phyloP scores from a whole-genome alignment of 1,139 yeast species.

The Debaryomyces robertsiae region DNA sequence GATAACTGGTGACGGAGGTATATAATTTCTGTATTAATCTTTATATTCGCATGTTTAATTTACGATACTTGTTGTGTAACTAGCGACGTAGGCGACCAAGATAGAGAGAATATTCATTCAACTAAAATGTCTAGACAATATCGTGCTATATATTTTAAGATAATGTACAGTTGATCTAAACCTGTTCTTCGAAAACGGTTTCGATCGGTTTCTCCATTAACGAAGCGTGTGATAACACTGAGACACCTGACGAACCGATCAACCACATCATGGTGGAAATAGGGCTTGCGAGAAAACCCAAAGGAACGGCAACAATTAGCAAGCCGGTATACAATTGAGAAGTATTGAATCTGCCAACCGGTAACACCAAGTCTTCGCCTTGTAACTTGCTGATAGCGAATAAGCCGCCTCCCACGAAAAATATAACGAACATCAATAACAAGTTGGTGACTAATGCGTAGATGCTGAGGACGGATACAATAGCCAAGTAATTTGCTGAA shows the following conservation, averaged over 20 bases:
- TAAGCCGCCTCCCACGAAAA: slow-evolving; percentile 68
- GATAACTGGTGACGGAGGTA: not conserved
- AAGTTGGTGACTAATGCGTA: slow-evolving; percentile 76
- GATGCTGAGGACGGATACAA: slow-evolving; percentile 64
- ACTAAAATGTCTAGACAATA: too few species aligned
- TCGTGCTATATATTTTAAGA: too few species aligned
- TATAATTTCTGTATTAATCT: slow-evolving; percentile 11
- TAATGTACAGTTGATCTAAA: slow-evolving; percentile 20
- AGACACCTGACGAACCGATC: slow-evolving; percentile 89
- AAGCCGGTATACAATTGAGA: slow-evolving; percentile 90
- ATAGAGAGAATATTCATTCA: not conserved
- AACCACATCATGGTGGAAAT: slow-evolving; percentile 94
- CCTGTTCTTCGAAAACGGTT: slow-evolving; percentile 92
- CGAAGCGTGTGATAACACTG: slow-evolving; percentile 88
- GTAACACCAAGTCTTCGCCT: slow-evolving; percentile 78
- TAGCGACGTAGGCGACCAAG: not conserved
- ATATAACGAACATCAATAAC: slow-evolving; percentile 78
- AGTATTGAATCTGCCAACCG: slow-evolving; percentile 69
- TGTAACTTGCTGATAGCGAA: slow-evolving; percentile 75
- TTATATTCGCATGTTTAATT: slow-evolving; percentile 25
- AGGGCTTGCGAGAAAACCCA: slow-evolving; percentile 92
- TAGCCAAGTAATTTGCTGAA: slow-evolving; percentile 80
- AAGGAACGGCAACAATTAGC: slow-evolving; percentile 75
- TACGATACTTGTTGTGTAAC: slow-evolving; percentile 13
- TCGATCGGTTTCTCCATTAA: slow-evolving; percentile 98